Conservation (phyloP, 1,284 basidiomycete genomes). For the Tilletia horrida region DNA sequence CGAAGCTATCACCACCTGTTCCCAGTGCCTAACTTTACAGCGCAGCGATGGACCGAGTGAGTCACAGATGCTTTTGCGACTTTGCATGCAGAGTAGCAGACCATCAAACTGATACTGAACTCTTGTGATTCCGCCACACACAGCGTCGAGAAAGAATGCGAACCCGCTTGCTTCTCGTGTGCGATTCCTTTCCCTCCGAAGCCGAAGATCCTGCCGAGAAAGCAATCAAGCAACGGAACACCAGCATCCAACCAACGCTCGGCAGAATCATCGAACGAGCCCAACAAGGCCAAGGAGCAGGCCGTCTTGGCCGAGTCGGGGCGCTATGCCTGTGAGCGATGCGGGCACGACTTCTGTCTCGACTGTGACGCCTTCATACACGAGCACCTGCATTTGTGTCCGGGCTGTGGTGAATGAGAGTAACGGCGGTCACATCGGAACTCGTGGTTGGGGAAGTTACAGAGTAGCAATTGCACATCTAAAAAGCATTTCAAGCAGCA, state of each 20-base stretch:
- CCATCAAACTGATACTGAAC: too few relatives aligned
- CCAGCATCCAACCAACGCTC: not conserved
- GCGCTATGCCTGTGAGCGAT: constrained; percentile 46
- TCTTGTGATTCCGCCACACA: too few relatives aligned
- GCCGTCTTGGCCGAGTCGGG: constrained; percentile 37
- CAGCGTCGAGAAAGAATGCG: constrained; percentile 6
- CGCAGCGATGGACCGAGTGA: constrained; percentile 58
- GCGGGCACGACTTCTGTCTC: constrained; percentile 45
- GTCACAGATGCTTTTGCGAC: too few relatives aligned
- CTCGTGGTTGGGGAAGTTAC: too few relatives aligned
- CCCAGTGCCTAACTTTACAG: constrained; percentile 74
- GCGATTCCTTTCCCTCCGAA: constrained; percentile 32
- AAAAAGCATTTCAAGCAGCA: too few relatives aligned
- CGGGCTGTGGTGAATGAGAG: constrained; percentile 35
- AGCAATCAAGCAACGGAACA: not conserved
- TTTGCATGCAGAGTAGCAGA: too few relatives aligned
- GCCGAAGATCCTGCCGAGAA: not conserved
- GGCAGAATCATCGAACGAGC: not conserved
- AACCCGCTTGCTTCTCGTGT: constrained; percentile 35
- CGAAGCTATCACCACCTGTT: constrained; percentile 92
- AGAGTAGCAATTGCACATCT: too few relatives aligned
- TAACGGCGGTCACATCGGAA: not conserved
- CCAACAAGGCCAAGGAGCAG: constrained; percentile 20
- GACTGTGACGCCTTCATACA: constrained; percentile 54
- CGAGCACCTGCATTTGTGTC: constrained; percentile 49